These are phyloP conservation scores for Phytophthora lateralis DNA, from an alignment of 352 stramenopile species.

Conservation along the genomic window DNA sequence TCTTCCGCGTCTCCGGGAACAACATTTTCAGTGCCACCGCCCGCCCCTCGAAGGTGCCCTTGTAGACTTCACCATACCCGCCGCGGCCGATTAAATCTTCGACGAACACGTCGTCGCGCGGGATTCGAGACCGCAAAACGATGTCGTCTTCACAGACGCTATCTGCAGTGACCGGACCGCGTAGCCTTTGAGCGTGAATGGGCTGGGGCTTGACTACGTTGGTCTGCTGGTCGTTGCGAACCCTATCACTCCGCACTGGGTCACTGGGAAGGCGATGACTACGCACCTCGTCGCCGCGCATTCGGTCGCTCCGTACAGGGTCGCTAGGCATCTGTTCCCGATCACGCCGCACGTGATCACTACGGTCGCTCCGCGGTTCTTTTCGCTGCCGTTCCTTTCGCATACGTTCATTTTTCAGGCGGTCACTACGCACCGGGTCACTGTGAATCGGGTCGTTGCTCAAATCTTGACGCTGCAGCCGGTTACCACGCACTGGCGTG, in stretches of 20 bases:
- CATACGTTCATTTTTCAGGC: constrained; percentile 18
- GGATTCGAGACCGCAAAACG: constrained; percentile 47
- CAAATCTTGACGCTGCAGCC: constrained; percentile 25
- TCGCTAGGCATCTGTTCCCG: constrained; percentile 10
- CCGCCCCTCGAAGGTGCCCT: constrained; percentile 38
- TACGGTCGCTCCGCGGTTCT: constrained; percentile 13
- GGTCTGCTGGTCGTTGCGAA: constrained; percentile 2
- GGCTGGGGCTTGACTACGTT: constrained; percentile 8
- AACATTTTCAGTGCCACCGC: constrained; percentile 60
- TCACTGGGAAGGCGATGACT: constrained; percentile 9
- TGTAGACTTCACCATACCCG: constrained; percentile 64
- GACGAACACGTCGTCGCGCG: constrained; percentile 45
- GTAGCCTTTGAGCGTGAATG: constrained; percentile 27
- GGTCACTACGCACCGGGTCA: constrained; percentile 22
- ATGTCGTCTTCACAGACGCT: constrained; percentile 53
- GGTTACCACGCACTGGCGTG: constrained; percentile 18
- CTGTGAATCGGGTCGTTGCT: constrained; percentile 21
- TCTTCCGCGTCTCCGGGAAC: constrained; percentile 46
- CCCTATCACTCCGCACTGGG: constrained; percentile 7
- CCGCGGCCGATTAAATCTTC: constrained; percentile 50
- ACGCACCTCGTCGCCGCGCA: constrained; percentile 15
- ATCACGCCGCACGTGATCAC: constrained; percentile 12
- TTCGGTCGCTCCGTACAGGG: constrained; percentile 17
- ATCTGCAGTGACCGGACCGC: constrained; percentile 32
- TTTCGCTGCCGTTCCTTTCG: constrained; percentile 20